Conservation (phyloP, 257 asterid genomes). For the Salvia splendens region DNA sequence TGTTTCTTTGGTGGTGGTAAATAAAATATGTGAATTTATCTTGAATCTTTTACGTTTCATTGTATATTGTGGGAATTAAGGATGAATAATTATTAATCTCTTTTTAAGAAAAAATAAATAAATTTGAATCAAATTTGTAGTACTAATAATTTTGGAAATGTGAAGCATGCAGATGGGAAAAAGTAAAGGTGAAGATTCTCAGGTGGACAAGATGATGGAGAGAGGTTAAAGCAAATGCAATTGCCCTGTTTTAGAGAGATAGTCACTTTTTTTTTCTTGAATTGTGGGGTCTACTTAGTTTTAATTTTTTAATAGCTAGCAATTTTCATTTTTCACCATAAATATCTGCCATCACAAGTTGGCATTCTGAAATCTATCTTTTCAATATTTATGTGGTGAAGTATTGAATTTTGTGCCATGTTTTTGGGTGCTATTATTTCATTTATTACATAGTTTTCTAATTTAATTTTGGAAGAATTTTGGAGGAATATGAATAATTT, state of each 20-base stretch:
- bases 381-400: slow-evolving; percentile 21
- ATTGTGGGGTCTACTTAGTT: slow-evolving; percentile 40
- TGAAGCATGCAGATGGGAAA: slow-evolving; percentile 3
- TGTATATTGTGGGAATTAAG: no score
- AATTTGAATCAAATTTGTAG: no score
- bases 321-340: slow-evolving; percentile 36
- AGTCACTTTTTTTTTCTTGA: slow-evolving; percentile 18
- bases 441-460: not conserved
- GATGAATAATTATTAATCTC: no score
- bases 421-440: not conserved
- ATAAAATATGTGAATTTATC: slow-evolving; percentile 17
- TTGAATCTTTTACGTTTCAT: no score
- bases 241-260: not conserved
- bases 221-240: slow-evolving; percentile 29
- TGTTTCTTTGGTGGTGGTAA: not conserved
- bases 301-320: slow-evolving; percentile 28
- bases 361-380: slow-evolving; percentile 19
- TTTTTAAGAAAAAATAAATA: no score
- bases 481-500: no score
- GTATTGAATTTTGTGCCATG: slow-evolving; percentile 29
- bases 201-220: slow-evolving; percentile 30
- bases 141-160: no score
- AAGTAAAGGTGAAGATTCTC: slow-evolving; percentile 24
- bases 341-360: slow-evolving; percentile 30
- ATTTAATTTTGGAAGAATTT: no score